Percentiles rank a stretch among this genome's conserved stretches.
phyloP scores from a whole-genome alignment of 2,329 filamentous ascomycete species.

The Trichophyton schoenleinii region DNA sequence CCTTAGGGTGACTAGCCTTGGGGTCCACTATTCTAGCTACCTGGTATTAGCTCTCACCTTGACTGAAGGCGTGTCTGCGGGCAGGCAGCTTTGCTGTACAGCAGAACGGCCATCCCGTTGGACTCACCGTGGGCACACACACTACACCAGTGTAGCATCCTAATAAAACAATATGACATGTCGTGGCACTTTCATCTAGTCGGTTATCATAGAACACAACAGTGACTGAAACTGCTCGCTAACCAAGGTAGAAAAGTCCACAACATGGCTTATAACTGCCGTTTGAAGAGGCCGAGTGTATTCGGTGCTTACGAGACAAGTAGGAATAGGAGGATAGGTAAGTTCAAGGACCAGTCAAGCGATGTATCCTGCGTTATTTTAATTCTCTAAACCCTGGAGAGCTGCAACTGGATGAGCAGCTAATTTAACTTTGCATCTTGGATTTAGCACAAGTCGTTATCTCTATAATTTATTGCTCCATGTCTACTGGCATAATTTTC shows the following conservation, averaged over 20 bases:
- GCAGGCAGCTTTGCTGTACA: too few species aligned
- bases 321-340: slow-evolving; percentile 41
- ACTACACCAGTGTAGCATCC: too few species aligned
- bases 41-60: too few species aligned
- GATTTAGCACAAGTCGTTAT: slow-evolving; percentile 52
- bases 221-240: too few species aligned
- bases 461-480: slow-evolving; percentile 59
- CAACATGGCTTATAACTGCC: not conserved
- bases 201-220: not conserved
- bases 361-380: not conserved
- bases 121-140: too few species aligned
- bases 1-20: too few species aligned
- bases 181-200: not conserved
- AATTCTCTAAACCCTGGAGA: not conserved
- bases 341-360: slow-evolving; percentile 13
- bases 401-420: not conserved
- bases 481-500: slow-evolving; percentile 69
- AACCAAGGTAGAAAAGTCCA: not conserved
- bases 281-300: slow-evolving; percentile 17
- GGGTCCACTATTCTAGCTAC: too few species aligned
- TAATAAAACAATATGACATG: not conserved
- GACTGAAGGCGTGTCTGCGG: too few species aligned
- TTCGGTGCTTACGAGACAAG: slow-evolving; percentile 42
- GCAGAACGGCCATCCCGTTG: too few species aligned
- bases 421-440: not conserved